Conservation (phyloP, 139 green algal genomes). For the Pedinophyceae sp. region DNA sequence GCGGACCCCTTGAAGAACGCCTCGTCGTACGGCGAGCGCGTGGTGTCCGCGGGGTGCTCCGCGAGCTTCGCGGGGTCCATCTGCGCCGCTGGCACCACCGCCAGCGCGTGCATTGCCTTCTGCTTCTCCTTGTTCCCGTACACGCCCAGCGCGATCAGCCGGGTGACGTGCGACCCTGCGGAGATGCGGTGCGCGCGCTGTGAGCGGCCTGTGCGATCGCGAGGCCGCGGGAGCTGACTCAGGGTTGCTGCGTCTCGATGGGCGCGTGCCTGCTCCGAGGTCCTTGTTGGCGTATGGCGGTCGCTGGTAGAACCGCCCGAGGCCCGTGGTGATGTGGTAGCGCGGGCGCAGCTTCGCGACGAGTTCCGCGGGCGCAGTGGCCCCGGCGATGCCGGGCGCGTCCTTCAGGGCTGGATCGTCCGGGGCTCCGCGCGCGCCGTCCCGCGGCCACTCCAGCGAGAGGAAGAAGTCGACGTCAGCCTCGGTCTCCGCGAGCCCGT, state of each 20-base stretch:
- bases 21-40: constrained; percentile 32
- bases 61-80: constrained; percentile 39
- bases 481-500: constrained; percentile 21
- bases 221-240: no score
- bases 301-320: constrained; percentile 37
- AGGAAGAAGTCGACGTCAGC: constrained; percentile 76
- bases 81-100: constrained; percentile 32
- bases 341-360: constrained; percentile 25
- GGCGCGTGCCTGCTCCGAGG: constrained; percentile 45
- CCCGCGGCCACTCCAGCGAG: constrained; percentile 65
- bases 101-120: not conserved
- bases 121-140: constrained; percentile 19
- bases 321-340: constrained; percentile 45
- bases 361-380: no score
- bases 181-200: no score
- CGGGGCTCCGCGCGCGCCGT: no score
- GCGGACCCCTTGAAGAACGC: no score
- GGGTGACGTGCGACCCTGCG: constrained; percentile 44
- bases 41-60: constrained; percentile 31
- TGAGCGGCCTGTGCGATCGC: no score
- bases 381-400: no score
- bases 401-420: no score
- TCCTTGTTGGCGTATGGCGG: constrained; percentile 67
- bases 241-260: no score
- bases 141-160: constrained; percentile 67